phyloP scores from a whole-genome alignment of 2,329 filamentous ascomycete species.

The Domatiomyces globalis region DNA sequence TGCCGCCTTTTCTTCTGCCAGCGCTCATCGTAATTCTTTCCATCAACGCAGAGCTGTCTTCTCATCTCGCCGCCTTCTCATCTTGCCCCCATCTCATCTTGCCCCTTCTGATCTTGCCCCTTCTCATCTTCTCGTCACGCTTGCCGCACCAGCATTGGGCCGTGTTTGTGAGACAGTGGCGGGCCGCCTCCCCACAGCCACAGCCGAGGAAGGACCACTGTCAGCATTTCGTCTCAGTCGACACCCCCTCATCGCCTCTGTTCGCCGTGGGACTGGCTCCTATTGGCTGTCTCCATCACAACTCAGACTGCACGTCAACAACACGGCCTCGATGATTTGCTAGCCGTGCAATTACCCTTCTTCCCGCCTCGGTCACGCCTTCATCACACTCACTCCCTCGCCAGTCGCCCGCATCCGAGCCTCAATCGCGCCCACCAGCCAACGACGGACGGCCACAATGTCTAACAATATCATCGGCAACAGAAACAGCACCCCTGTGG shows the following conservation, averaged over 20 bases:
- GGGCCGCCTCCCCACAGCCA: constrained; percentile 1
- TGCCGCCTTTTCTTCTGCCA: not conserved
- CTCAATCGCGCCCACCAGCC: constrained; percentile 3
- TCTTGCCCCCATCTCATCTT: too few relatives aligned
- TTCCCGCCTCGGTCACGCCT: constrained; percentile 4
- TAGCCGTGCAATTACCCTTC: constrained; percentile 11
- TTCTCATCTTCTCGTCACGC: not conserved
- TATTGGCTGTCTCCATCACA: constrained; percentile 7
- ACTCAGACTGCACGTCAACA: constrained; percentile 1
- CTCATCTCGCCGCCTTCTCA: not conserved
- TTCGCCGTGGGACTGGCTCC: constrained; percentile 14
- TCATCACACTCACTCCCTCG: constrained; percentile 2
- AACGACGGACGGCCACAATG: constrained; percentile 26
- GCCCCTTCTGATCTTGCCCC: not conserved
- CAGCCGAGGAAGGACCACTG: constrained; percentile 1
- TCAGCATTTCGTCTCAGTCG: not conserved
- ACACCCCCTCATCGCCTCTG: constrained; percentile 5
- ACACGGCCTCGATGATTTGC: constrained; percentile 9
- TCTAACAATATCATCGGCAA: constrained; percentile 61
- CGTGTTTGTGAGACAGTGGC: not conserved
- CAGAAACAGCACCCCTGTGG: constrained; percentile 94
- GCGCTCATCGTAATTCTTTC: not conserved
- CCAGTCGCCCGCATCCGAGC: constrained; percentile 1
- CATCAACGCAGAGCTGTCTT: not conserved
- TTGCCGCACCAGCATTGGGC: not conserved